A percentile compares a stretch with the other conserved stretches of the same genome.
phyloP scores from a whole-genome alignment of 2,329 filamentous ascomycete genomes.

The Cordyceps tenuipes region DNA sequence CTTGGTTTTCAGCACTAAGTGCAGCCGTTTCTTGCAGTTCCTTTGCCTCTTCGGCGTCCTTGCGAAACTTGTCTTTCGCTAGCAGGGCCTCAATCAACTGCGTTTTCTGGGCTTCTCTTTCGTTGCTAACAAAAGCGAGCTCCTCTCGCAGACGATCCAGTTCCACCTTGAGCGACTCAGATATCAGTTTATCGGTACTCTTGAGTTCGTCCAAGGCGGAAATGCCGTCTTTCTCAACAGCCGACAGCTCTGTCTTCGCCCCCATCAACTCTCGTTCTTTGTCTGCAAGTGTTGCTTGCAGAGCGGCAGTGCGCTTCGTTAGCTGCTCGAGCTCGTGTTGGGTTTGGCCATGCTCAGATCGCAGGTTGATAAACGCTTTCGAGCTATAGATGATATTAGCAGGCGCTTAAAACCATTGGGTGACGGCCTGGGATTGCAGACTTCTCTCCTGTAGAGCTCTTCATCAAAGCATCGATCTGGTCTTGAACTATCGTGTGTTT shows the following conservation, averaged over 20 bases:
- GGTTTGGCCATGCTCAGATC: constrained; percentile 36
- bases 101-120: constrained; percentile 49
- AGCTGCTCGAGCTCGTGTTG: constrained; percentile 40
- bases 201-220: constrained; percentile 51
- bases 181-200: constrained; percentile 49
- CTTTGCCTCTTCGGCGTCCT: constrained; percentile 40
- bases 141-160: constrained; percentile 47
- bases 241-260: constrained; percentile 44
- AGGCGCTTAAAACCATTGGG: constrained; percentile 11
- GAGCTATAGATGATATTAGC: constrained; percentile 40
- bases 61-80: constrained; percentile 51
- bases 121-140: constrained; percentile 38
- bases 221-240: constrained; percentile 44
- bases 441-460: constrained; percentile 45
- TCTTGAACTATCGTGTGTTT: constrained; percentile 49
- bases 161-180: constrained; percentile 49
- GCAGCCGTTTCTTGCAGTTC: constrained; percentile 32
- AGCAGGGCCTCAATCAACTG: constrained; percentile 53
- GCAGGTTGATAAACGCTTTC: constrained; percentile 43
- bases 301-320: constrained; percentile 32
- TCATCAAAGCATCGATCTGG: constrained; percentile 47
- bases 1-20: constrained; percentile 26
- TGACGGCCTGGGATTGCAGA: constrained; percentile 33
- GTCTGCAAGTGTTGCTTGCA: constrained; percentile 43
- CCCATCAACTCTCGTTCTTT: constrained; percentile 47